phyloP scores from a whole-genome alignment of 306 rosid genomes.

The Vigna trinervia region DNA sequence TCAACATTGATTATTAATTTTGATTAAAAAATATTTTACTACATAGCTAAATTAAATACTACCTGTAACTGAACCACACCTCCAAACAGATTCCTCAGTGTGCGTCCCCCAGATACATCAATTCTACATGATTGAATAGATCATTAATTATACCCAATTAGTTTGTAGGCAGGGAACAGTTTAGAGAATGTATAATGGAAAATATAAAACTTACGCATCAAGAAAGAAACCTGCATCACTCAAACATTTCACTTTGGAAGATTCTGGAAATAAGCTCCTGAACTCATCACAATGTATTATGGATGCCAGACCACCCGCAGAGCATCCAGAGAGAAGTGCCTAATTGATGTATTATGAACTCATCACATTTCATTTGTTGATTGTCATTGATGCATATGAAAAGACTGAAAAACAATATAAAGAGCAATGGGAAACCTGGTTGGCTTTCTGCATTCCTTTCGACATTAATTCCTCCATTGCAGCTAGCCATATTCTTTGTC shows the following conservation, averaged over 20 bases:
- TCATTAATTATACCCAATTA: constrained; percentile 19
- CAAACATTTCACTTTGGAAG: constrained; percentile 81
- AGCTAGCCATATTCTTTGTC: constrained; percentile 89
- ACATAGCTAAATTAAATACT: constrained; percentile 6
- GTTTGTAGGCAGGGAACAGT: constrained; percentile 26
- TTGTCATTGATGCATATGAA: constrained; percentile 11
- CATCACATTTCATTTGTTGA: background rate
- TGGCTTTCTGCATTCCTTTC: constrained; percentile 76
- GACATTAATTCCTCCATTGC: constrained; percentile 82
- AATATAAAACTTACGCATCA: constrained; percentile 68
- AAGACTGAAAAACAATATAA: constrained; percentile 12
- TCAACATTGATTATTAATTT: background rate
- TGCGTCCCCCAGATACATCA: constrained; percentile 83
- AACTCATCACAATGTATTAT: constrained; percentile 92
- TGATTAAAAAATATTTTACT: background rate
- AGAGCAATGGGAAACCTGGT: constrained; percentile 58
- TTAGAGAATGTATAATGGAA: constrained; percentile 24
- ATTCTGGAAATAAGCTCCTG: constrained; percentile 56
- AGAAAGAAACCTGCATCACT: constrained; percentile 91
- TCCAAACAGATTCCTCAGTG: constrained; percentile 68
- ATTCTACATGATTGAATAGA: constrained; percentile 55
- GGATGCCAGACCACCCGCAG: constrained; percentile 94
- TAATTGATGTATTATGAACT: constrained; percentile 29
- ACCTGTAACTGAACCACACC: constrained; percentile 92
- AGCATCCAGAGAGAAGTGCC: constrained; percentile 95